Evolutionary conservation across 2,329 filamentous ascomycete genomes (phyloP).

Genomic region (Dichotomopilus funicola): DNA sequence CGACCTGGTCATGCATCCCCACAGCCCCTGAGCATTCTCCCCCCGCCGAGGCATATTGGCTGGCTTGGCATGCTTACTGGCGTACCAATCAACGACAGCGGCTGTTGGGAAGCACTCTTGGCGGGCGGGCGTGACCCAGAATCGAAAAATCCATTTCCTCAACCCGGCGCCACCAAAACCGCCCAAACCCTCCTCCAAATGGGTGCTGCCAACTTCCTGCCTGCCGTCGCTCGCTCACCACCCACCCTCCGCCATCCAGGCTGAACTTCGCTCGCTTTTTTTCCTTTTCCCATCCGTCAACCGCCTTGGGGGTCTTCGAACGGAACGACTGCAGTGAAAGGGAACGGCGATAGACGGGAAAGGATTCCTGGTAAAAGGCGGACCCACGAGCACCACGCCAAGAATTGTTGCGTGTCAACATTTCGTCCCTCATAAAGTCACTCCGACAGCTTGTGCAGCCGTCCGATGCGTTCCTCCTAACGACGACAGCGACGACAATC

Average conservation of each 20-base stretch:
- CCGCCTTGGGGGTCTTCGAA: background rate
- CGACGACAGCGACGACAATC: background rate
- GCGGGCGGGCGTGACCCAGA: slow-evolving; percentile 1
- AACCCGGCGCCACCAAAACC: background rate
- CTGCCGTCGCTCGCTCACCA: background rate
- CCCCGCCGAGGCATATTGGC: background rate
- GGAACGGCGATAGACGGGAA: no score
- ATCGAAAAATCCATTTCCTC: slow-evolving; percentile 1
- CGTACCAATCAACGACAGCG: background rate
- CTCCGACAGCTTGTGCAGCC: background rate
- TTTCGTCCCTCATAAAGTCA: background rate
- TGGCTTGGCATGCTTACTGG: background rate
- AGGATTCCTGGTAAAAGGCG: background rate
- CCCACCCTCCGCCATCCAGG: background rate
- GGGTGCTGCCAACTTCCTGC: background rate
- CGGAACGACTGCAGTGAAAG: no score
- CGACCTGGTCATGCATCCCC: background rate
- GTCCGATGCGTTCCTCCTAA: slow-evolving; percentile 4
- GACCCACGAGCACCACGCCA: background rate
- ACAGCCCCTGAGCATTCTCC: background rate
- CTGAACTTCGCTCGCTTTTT: background rate
- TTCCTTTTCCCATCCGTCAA: background rate
- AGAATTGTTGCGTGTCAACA: background rate
- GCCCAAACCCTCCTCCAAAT: background rate
- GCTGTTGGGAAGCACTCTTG: background rate